phyloP scores from a whole-genome alignment of 179 eudicot species.

The Camellia oleifera region DNA sequence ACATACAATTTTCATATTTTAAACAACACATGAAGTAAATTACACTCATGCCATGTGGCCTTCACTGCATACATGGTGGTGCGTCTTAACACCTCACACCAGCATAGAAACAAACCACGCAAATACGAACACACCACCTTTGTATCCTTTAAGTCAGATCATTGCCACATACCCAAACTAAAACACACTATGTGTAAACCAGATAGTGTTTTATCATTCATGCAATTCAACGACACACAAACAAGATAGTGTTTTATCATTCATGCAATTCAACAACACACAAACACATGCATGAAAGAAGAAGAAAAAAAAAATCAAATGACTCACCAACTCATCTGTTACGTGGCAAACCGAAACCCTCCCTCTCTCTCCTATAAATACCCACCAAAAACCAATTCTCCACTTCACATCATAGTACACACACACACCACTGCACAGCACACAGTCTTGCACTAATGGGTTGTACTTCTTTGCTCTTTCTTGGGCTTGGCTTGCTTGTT shows the following conservation, averaged over 20 bases:
- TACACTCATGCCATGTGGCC: neutral
- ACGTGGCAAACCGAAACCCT: conserved; percentile 19
- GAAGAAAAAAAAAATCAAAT: neutral
- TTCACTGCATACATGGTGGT: neutral
- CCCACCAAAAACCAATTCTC: neutral
- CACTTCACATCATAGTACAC: conserved; percentile 5
- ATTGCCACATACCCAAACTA: conserved; percentile 17
- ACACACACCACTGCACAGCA: too few species aligned
- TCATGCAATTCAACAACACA: neutral
- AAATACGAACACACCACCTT: neutral
- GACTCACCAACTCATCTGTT: neutral
- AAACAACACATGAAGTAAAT: too few species aligned
- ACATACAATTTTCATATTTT: neutral
- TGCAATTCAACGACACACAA: conserved; percentile 1
- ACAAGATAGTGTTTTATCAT: neutral
- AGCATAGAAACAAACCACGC: conserved; percentile 13
- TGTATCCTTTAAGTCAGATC: neutral
- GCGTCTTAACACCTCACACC: neutral
- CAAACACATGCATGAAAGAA: neutral
- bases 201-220: neutral
- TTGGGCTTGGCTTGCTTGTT: conserved; percentile 12
- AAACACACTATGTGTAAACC: conserved; percentile 3
- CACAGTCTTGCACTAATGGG: conserved; percentile 12
- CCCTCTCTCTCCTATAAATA: conserved; percentile 10
- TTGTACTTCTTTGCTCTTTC: neutral